Percentiles rank a stretch among this genome's conserved stretches.
phyloP scores from a whole-genome alignment of 495 filamentous ascomycete genomes.

The Aspergillus biplanus region DNA sequence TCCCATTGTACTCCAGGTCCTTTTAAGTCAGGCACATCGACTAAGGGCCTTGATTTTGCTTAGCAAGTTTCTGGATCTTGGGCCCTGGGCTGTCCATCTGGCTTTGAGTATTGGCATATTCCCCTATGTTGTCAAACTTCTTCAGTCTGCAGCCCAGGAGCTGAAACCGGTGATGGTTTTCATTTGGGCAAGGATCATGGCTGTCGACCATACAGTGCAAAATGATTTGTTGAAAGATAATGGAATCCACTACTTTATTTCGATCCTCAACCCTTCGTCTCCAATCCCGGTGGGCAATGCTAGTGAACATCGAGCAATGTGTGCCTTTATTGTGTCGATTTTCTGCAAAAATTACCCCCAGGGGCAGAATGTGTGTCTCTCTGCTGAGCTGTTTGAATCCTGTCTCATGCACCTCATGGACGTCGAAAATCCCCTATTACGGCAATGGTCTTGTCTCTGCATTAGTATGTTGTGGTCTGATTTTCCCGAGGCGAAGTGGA shows the following conservation, averaged over 20 bases:
- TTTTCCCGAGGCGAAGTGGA: conserved; percentile 90
- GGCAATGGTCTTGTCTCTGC: conserved; percentile 96
- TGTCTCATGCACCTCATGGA: conserved; percentile 83
- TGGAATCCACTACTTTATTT: conserved; percentile 94
- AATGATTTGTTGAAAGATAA: conserved; percentile 93
- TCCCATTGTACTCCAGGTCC: conserved; percentile 92
- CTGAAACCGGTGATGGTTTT: conserved; percentile 99
- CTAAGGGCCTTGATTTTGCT: conserved; percentile 91
- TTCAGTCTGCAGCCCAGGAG: conserved; percentile 93
- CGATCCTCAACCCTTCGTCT: conserved; percentile 80
- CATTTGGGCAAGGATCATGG: conserved; percentile 97
- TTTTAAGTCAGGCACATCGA: conserved; percentile 92
- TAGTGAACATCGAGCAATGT: conserved; percentile 97
- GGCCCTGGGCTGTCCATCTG: conserved; percentile 96
- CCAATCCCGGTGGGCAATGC: conserved; percentile 81
- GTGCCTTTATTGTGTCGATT: conserved; percentile 95
- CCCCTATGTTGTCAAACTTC: conserved; percentile 92
- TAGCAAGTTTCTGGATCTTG: conserved; percentile 91
- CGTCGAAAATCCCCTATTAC: conserved; percentile 80
- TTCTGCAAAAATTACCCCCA: conserved; percentile 92
- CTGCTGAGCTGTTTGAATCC: conserved; percentile 77
- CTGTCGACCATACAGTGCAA: conserved; percentile 92
- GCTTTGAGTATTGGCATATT: conserved; percentile 98
- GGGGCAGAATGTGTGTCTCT: conserved; percentile 86
- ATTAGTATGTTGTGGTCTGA: conserved; percentile 94